phyloP scores from a whole-genome alignment of 805 yeast genomes.

The Candida ulmi region DNA sequence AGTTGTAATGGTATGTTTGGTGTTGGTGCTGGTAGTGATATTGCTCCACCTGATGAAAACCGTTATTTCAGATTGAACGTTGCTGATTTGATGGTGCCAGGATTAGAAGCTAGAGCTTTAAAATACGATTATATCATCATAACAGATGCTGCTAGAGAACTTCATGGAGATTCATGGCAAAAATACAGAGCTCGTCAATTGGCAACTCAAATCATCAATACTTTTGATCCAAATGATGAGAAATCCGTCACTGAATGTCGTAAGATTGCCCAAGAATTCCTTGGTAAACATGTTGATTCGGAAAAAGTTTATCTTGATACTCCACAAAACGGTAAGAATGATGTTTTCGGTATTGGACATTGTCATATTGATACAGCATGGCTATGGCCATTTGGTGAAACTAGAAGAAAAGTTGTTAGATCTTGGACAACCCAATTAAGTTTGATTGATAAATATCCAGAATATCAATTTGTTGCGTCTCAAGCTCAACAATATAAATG shows the following conservation, averaged over 20 bases:
- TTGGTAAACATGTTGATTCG: constrained; percentile 64
- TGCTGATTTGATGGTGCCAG: constrained; percentile 81
- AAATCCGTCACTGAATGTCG: constrained; percentile 58
- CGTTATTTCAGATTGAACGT: constrained; percentile 58
- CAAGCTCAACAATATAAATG: constrained; percentile 96
- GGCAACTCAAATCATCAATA: constrained; percentile 78
- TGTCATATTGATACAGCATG: constrained; percentile 98
- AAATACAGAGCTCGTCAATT: constrained; percentile 75
- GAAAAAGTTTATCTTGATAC: constrained; percentile 53
- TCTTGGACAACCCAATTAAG: constrained; percentile 94
- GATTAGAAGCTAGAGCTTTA: constrained; percentile 71
- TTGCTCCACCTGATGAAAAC: constrained; percentile 67
- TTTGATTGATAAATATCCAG: constrained; percentile 82
- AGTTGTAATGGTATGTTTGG: constrained; percentile 96
- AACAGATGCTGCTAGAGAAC: constrained; percentile 87
- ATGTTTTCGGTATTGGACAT: constrained; percentile 85
- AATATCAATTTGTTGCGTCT: constrained; percentile 89
- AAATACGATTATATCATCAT: constrained; percentile 81
- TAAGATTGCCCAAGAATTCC: constrained; percentile 50
- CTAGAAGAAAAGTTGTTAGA: constrained; percentile 85
- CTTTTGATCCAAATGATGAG: constrained; percentile 68
- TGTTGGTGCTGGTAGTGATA: constrained; percentile 52
- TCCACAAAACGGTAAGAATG: constrained; percentile 30
- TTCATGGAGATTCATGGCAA: constrained; percentile 71
- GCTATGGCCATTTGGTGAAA: constrained; percentile 99